These are phyloP conservation scores for Pezicula neosporulosa DNA, from an alignment of 2,329 filamentous ascomycete species.

Conservation along the genomic window DNA sequence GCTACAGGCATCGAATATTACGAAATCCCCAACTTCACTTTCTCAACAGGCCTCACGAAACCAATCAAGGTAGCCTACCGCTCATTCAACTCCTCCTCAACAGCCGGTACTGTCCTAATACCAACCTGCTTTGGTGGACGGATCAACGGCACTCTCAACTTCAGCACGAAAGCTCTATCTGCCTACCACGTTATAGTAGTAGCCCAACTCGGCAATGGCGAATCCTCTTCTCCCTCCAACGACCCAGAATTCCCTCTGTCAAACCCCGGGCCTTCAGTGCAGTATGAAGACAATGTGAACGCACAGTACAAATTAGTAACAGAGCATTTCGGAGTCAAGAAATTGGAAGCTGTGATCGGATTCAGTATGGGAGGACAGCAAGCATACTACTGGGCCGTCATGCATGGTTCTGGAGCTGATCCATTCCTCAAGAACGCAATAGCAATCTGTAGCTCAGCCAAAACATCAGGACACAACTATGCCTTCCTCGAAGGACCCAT, in stretches of 20 bases:
- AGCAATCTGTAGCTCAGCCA: constrained; percentile 41
- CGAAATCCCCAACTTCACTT: constrained; percentile 33
- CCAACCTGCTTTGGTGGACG: constrained; percentile 52
- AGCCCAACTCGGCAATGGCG: constrained; percentile 44
- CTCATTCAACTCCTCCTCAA: constrained; percentile 34
- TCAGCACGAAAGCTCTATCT: constrained; percentile 38
- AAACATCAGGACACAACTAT: constrained; percentile 42
- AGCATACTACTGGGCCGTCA: constrained; percentile 41
- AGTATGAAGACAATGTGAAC: constrained; percentile 39
- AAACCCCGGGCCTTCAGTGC: constrained; percentile 23
- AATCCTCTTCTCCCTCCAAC: constrained; percentile 45
- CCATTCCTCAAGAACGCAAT: constrained; percentile 34
- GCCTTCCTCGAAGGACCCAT: constrained; percentile 45
- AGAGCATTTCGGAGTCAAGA: constrained; percentile 29
- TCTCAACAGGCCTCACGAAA: constrained; percentile 29
- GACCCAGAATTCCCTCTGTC: constrained; percentile 32
- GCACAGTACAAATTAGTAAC: constrained; percentile 37
- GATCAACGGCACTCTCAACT: constrained; percentile 45
- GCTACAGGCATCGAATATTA: constrained; percentile 28
- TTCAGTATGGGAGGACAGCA: constrained; percentile 50
- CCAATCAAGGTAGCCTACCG: constrained; percentile 31
- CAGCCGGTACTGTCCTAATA: constrained; percentile 40
- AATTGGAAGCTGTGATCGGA: constrained; percentile 38
- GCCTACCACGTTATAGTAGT: constrained; percentile 41
- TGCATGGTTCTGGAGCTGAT: constrained; percentile 33